These are phyloP conservation scores for Aspergillus sclerotiicarbonarius DNA, from an alignment of 495 filamentous ascomycete species.

Conservation along the genomic window DNA sequence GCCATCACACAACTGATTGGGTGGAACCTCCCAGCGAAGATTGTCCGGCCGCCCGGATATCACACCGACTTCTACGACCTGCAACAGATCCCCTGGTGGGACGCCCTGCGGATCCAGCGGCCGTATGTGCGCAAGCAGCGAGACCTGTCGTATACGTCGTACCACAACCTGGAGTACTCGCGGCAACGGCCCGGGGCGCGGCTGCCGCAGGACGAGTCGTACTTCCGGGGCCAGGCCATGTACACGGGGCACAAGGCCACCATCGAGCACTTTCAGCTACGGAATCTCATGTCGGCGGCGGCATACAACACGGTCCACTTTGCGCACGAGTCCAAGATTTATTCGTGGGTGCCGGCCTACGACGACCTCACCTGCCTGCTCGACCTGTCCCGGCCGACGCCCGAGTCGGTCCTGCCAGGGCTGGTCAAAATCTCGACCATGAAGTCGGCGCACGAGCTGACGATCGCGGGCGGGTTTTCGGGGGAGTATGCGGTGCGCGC, in stretches of 20 bases:
- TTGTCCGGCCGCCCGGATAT: conserved; percentile 43
- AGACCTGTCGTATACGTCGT: conserved; percentile 45
- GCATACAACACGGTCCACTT: conserved; percentile 78
- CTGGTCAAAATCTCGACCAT: conserved; percentile 67
- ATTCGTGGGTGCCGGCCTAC: conserved; percentile 41
- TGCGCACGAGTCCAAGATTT: conserved; percentile 58
- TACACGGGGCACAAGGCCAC: conserved; percentile 61
- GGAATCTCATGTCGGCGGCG: conserved; percentile 73
- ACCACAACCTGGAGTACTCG: conserved; percentile 40
- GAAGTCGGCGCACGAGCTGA: conserved; percentile 60
- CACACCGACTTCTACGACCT: conserved; percentile 63
- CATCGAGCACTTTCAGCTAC: conserved; percentile 84
- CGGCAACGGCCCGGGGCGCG: conserved; percentile 23
- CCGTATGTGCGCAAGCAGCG: conserved; percentile 59
- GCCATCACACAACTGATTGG: conserved; percentile 31
- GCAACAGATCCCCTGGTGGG: conserved; percentile 75
- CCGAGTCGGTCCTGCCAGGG: conserved; percentile 37
- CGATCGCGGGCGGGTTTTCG: conserved; percentile 76
- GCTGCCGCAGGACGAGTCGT: conserved; percentile 37
- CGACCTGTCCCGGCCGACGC: conserved; percentile 54
- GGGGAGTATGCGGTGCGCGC: conserved; percentile 76
- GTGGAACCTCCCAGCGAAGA: conserved; percentile 41
- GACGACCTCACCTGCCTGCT: conserved; percentile 53
- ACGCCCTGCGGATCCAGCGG: conserved; percentile 59
- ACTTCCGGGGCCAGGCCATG: conserved; percentile 71